Evolutionary conservation across 2,329 filamentous ascomycete genomes (phyloP).

Genomic region (Fusarium nodosum): DNA sequence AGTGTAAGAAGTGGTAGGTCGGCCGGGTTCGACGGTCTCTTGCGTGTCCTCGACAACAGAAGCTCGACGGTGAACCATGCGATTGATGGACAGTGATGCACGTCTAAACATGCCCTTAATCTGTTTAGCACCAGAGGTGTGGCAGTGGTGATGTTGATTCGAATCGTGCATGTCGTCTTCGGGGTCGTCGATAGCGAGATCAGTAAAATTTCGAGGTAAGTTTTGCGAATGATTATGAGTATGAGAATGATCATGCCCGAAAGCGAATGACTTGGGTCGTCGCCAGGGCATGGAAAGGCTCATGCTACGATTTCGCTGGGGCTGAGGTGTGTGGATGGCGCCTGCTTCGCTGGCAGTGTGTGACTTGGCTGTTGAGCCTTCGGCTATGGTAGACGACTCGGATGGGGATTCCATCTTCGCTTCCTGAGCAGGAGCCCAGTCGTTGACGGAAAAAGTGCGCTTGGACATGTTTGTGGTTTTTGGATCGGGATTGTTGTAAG

Average conservation of each 20-base stretch:
- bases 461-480: conserved; percentile 50
- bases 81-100: conserved; percentile 68
- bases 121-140: conserved; percentile 48
- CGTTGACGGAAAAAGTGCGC: conserved; percentile 57
- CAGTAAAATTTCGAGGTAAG: conserved; percentile 50
- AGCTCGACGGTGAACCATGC: conserved; percentile 64
- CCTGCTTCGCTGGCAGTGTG: conserved; percentile 26
- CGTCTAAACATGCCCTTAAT: conserved; percentile 68
- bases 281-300: conserved; percentile 66
- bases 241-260: conserved; percentile 51
- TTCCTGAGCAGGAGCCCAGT: conserved; percentile 61
- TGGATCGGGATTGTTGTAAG: conserved; percentile 1
- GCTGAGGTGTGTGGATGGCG: conserved; percentile 26
- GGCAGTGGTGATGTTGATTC: conserved; percentile 44
- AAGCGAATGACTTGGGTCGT: conserved; percentile 60
- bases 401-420: conserved; percentile 52
- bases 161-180: conserved; percentile 48
- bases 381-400: conserved; percentile 37
- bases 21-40: conserved; percentile 36
- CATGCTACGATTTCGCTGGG: conserved; percentile 62
- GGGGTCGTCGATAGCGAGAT: conserved; percentile 53
- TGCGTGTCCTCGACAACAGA: conserved; percentile 55
- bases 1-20: conserved; percentile 62
- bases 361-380: conserved; percentile 20
- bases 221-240: conserved; percentile 48